Base-by-base conservation (phyloP, 441 rosid genomes). In the California macrophylla region DNA sequence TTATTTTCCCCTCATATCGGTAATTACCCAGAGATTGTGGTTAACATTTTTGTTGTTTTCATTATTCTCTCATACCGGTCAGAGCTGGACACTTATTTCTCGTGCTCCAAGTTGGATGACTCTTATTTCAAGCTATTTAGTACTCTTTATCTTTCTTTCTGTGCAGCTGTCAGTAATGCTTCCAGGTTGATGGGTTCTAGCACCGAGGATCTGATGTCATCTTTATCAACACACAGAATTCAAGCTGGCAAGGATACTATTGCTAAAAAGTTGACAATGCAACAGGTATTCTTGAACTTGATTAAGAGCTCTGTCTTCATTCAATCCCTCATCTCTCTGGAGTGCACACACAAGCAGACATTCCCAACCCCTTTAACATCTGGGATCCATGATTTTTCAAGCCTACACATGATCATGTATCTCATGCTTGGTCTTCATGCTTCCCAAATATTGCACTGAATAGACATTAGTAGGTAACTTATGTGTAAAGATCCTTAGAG, bases 141-240 rank as follows among this genome's bases (percentile, higher is more conserved):
- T 23, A 58, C 36, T 69, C 40, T 64, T 52, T 71, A 38, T 42
- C 30, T 69, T 23, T 21, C 26, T 56, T 20, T 24, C n/a, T 58
- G 63, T 74, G 61, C 82, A 94, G 98, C 97, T 80, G 71, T 91
- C 47, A 81, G 77, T 64, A 88, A 71, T 83, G 88, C 86, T 70
- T 85, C 97, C 42, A 84, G 77, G 80, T 81, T 94, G 75, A 76
- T 94, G 87, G 89, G 91, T 61, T 94, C 92, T 77, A 71, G 79
- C 73, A 70, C 83, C 42, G 80, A 80, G 69, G 94, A 85, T 62
- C 71, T 94, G 75, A 78, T 82, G 82, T 69, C 78, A 47, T 84
- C 85, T 76, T 78, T 94, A 82, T 90, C 96, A 70, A 85, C 86
- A 58, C 88, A 83, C 66, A 87, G 78, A 84, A 85, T 90, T 52